Evolutionary conservation across 257 asterid genomes (phyloP).

Genomic region (Fraxinus excelsior): DNA sequence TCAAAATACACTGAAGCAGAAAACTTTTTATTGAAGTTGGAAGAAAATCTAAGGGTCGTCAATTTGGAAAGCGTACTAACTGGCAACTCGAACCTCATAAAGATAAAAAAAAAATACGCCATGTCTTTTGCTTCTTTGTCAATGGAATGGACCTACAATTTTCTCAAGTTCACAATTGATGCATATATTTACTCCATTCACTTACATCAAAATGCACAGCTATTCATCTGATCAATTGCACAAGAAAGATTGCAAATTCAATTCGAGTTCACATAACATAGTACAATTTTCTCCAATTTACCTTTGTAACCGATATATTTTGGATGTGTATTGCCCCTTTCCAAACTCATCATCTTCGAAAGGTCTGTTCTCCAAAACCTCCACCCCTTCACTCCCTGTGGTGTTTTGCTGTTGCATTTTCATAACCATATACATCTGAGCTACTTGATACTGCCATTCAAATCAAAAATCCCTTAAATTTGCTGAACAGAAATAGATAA

Average conservation of each 20-base stretch:
- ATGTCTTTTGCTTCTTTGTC: background rate
- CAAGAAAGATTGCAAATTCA: background rate
- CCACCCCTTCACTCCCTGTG: conserved; percentile 82
- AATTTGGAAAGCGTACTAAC: background rate
- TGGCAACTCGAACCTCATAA: background rate
- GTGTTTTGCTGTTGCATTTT: conserved; percentile 91
- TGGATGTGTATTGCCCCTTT: conserved; percentile 79
- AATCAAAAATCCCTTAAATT: background rate
- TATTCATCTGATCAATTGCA: background rate
- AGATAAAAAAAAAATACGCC: background rate
- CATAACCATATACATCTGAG: conserved; percentile 88
- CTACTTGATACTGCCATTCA: conserved; percentile 74
- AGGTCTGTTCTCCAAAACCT: conserved; percentile 78
- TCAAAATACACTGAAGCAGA: background rate
- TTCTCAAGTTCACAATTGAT: background rate
- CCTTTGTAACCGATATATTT: conserved; percentile 77
- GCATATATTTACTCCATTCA: background rate
- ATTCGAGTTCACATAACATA: background rate
- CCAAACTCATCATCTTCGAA: conserved; percentile 72
- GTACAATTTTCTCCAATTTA: conserved; percentile 24
- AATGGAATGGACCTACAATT: background rate
- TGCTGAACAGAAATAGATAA: background rate
- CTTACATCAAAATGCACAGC: background rate
- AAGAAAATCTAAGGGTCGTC: background rate
- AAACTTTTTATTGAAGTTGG: background rate